Evolutionary conservation across 768 basidiomycete genomes (phyloP), one percentile per base, ranked within the genome.

Genomic region (Xerocomus brunneocitrinus): DNA sequence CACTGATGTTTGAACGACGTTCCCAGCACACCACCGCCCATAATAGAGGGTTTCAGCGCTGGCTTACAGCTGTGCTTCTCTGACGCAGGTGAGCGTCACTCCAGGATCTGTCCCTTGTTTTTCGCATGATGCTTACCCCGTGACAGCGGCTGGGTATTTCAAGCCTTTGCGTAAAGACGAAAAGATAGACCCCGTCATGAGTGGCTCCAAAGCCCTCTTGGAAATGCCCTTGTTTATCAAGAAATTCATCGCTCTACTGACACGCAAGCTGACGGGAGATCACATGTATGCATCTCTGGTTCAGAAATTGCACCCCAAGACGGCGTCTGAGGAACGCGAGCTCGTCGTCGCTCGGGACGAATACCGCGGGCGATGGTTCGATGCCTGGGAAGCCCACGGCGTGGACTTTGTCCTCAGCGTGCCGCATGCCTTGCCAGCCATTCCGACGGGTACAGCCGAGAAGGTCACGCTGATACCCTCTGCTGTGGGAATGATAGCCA

Each of bases 1-100:
- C 3, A 16, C 32, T 24, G 19, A 39, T 3, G 32, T 43, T 25
- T 14, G 27, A 49, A 31, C 19, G 35, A 34, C 3, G 2, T 46
- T n/a, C 40, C 14, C 38, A 76, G 76, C 49, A 58, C 55, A 9
- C 71, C 82, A 27, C 82, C 83, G n/a, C 65, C 74, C 47, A 71
- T 82, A 25, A 57, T 68, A n/a, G 72, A 76, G 42, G 77, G 81
- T n/a, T 64, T 81, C 22, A 69, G 73, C 48, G 72, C 80, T 30
- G 81, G 78, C 9, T 76, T 82, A 57, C 77, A 83, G 55, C 64
- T 84, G 19, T 64, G 78, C 31, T 82, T 84, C 63, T 73, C 78
- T 4, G 83, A 84, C 46, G 80, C 79, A 44, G 82, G 83, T 78
- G 42, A 53, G 59, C 52, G 25, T 53, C 28, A 5, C 25, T 5